Conservation (phyloP, 2,329 filamentous ascomycete species). For the Aspergillus phoenicis region DNA sequence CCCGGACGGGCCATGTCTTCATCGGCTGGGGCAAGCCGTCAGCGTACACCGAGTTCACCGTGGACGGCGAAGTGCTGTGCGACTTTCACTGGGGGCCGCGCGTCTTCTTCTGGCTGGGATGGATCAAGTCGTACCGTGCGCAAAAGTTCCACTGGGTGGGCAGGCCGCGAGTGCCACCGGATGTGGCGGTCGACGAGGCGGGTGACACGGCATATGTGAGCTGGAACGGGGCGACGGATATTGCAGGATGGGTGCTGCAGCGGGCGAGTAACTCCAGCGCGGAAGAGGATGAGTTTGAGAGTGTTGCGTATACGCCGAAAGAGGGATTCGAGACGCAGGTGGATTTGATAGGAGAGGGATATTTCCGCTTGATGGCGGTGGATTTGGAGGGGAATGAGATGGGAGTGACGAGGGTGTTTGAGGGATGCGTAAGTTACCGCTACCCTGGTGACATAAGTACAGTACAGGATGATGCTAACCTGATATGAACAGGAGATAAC, state of each 20-base stretch:
- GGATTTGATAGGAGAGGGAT: slow-evolving; percentile 1
- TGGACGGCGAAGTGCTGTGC: slow-evolving; percentile 28
- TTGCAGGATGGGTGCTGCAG: slow-evolving; percentile 31
- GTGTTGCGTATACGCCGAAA: slow-evolving; percentile 19
- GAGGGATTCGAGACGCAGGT: slow-evolving; percentile 25
- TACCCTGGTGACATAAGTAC: not conserved
- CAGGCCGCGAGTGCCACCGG: slow-evolving; percentile 44
- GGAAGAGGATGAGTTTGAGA: slow-evolving; percentile 19
- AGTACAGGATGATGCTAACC: not conserved
- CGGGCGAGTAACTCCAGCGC: slow-evolving; percentile 21
- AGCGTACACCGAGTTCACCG: slow-evolving; percentile 52
- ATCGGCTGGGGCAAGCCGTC: slow-evolving; percentile 56
- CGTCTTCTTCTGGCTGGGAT: slow-evolving; percentile 48
- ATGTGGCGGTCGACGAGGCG: slow-evolving; percentile 20
- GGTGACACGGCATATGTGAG: slow-evolving; percentile 30
- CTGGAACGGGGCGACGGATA: slow-evolving; percentile 43
- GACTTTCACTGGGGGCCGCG: slow-evolving; percentile 46
- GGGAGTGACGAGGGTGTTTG: slow-evolving; percentile 23
- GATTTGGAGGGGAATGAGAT: slow-evolving; percentile 23
- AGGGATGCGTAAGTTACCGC: not conserved
- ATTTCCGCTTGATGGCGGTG: slow-evolving; percentile 27
- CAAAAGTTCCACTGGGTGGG: slow-evolving; percentile 58
- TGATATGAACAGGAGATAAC: not conserved
- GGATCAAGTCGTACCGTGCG: slow-evolving; percentile 59
- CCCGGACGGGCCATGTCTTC: slow-evolving; percentile 46